Evolutionary conservation across 495 filamentous ascomycete species (phyloP).

Genomic region (Bacidia rubella): DNA sequence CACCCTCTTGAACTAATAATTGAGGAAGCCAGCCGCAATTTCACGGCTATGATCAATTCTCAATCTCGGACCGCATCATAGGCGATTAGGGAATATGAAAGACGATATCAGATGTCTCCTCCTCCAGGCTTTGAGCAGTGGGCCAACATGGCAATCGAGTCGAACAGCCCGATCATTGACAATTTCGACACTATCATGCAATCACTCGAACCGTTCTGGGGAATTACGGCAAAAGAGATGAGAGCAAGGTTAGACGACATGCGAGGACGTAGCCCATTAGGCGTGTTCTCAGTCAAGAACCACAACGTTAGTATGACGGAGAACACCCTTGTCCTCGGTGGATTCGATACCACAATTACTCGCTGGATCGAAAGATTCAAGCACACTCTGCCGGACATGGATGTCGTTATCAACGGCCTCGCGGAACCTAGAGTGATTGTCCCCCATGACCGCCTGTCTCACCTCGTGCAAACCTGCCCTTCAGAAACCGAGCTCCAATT

Average conservation of each 20-base stretch:
- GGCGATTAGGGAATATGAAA: slow-evolving; percentile 45
- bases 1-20: slow-evolving; percentile 44
- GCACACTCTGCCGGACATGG: slow-evolving; percentile 4
- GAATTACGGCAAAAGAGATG: slow-evolving; percentile 37
- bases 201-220: slow-evolving; percentile 50
- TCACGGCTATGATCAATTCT: slow-evolving; percentile 31
- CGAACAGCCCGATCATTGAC: slow-evolving; percentile 44
- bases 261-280: slow-evolving; percentile 4
- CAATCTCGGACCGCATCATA: slow-evolving; percentile 37
- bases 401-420: slow-evolving; percentile 6
- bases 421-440: slow-evolving; percentile 8
- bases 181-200: slow-evolving; percentile 47
- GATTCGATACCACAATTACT: background rate
- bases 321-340: background rate
- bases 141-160: slow-evolving; percentile 46
- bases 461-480: slow-evolving; percentile 4
- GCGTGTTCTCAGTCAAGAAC: slow-evolving; percentile 22
- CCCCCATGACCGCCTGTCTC: slow-evolving; percentile 1
- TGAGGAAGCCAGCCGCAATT: slow-evolving; percentile 32
- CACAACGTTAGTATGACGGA: background rate
- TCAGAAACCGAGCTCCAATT: background rate
- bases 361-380: slow-evolving; percentile 1
- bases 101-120: slow-evolving; percentile 41
- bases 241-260: slow-evolving; percentile 20
- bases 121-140: slow-evolving; percentile 54